Percentiles rank a stretch among this genome's conserved stretches.
These are phyloP conservation scores for Arabis hirsuta DNA, from an alignment of 345 rosid genomes.

Conservation along the genomic window DNA sequence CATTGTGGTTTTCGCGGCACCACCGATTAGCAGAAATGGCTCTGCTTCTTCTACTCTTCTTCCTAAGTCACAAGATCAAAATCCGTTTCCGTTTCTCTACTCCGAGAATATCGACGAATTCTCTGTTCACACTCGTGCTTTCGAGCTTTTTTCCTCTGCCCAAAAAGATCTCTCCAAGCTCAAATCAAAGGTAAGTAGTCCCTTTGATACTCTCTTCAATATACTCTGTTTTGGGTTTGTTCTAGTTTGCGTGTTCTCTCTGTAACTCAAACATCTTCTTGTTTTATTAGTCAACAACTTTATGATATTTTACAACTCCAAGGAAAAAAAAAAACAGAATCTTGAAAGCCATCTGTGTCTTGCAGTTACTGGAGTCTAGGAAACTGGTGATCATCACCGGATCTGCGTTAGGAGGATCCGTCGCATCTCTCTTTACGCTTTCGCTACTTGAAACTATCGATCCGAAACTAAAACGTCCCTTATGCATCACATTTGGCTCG, in stretches of 20 bases:
- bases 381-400: slow-evolving; percentile 58
- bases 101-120: slow-evolving; percentile 43
- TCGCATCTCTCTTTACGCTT: slow-evolving; percentile 74
- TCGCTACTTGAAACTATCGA: slow-evolving; percentile 56
- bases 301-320: not conserved
- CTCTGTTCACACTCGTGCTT: slow-evolving; percentile 50
- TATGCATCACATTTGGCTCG: slow-evolving; percentile 77
- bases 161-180: slow-evolving; percentile 42
- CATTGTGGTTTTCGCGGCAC: slow-evolving; percentile 47
- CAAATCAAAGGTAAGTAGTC: slow-evolving; percentile 46
- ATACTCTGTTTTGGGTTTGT: too few relatives aligned
- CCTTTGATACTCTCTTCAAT: not conserved
- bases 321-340: not conserved
- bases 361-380: not conserved
- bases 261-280: too few relatives aligned
- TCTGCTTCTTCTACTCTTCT: slow-evolving; percentile 42
- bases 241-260: too few relatives aligned
- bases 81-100: slow-evolving; percentile 53
- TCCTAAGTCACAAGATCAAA: slow-evolving; percentile 1
- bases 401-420: slow-evolving; percentile 61
- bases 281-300: not conserved
- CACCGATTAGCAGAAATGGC: slow-evolving; percentile 23
- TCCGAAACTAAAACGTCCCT: slow-evolving; percentile 40
- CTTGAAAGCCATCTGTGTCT: not conserved
- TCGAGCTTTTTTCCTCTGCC: slow-evolving; percentile 44